Percentiles rank a stretch among this genome's conserved stretches.
Conservation (phyloP, 768 basidiomycete genomes). For the Tulasnella sp. region DNA sequence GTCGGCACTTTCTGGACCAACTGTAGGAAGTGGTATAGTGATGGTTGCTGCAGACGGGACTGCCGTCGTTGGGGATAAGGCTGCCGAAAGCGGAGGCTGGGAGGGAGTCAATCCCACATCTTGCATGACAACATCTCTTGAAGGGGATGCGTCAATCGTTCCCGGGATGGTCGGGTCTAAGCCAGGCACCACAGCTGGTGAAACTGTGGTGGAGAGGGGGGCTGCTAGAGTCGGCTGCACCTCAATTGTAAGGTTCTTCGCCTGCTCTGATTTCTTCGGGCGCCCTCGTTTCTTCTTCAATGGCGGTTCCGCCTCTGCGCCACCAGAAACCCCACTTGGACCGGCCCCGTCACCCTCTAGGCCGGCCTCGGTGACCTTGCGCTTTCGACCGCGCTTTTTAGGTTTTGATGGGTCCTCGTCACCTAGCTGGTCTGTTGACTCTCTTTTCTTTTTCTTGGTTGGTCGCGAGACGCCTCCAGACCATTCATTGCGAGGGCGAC, state of each 20-base stretch:
- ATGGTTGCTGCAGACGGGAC: neutral
- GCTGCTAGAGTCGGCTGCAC: neutral
- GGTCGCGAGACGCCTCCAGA: constrained; percentile 23
- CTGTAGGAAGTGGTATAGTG: neutral
- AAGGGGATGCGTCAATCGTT: neutral
- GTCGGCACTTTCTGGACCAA: neutral
- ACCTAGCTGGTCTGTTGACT: constrained; percentile 45
- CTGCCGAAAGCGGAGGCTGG: neutral
- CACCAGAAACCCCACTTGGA: neutral
- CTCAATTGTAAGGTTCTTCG: neutral
- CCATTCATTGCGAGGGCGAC: constrained; percentile 33
- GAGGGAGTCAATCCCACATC: neutral
- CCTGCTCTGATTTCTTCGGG: constrained; percentile 31
- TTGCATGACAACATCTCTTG: neutral
- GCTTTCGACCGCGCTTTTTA: constrained; percentile 34
- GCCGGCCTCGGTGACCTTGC: constrained; percentile 30
- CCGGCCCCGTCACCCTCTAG: constrained; percentile 33
- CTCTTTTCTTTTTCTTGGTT: constrained; percentile 32
- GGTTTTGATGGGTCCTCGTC: constrained; percentile 41
- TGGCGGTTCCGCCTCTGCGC: neutral
- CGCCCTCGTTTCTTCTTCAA: constrained; percentile 42
- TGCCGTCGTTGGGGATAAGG: neutral
- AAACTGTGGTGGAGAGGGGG: neutral
- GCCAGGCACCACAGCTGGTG: neutral
- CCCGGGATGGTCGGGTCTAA: neutral